phyloP scores from a whole-genome alignment of 176 grass and related monocot species.

The Coix lacrymajobi region DNA sequence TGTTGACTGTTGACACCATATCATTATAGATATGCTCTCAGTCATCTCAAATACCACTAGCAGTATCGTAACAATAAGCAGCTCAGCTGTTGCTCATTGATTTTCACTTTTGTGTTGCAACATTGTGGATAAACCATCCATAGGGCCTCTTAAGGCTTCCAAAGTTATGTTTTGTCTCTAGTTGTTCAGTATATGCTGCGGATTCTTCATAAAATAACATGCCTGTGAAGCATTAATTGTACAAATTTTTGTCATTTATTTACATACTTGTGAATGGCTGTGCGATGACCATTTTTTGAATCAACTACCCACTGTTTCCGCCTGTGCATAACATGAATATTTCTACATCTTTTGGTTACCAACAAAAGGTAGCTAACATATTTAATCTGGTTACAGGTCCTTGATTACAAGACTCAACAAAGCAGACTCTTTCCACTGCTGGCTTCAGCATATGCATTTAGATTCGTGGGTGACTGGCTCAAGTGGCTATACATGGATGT shows the following conservation, averaged over 20 bases:
- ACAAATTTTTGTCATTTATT: background rate
- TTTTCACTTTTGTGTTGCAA: background rate
- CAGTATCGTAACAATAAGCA: background rate
- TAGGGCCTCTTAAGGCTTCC: background rate
- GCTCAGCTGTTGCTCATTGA: background rate
- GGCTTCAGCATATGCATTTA: constrained; percentile 95
- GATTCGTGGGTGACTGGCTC: constrained; percentile 93
- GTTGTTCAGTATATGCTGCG: background rate
- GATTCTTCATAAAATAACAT: background rate
- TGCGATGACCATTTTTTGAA: background rate
- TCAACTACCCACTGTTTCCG: background rate
- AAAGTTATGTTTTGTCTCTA: background rate
- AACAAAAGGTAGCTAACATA: constrained; percentile 1
- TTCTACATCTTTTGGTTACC: background rate
- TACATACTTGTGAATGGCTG: background rate
- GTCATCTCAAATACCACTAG: background rate
- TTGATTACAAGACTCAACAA: constrained; percentile 98
- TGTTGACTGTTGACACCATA: background rate
- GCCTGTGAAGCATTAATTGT: background rate
- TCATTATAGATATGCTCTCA: background rate
- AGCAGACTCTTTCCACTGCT: constrained; percentile 94
- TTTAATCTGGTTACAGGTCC: constrained; percentile 56
- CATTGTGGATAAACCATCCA: background rate
- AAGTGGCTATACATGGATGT: constrained; percentile 96
- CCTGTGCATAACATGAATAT: background rate